Evolutionary conservation across 2,329 filamentous ascomycete genomes (phyloP), one percentile per base, ranked within the genome.

Genomic region (Fusarium napiforme): DNA sequence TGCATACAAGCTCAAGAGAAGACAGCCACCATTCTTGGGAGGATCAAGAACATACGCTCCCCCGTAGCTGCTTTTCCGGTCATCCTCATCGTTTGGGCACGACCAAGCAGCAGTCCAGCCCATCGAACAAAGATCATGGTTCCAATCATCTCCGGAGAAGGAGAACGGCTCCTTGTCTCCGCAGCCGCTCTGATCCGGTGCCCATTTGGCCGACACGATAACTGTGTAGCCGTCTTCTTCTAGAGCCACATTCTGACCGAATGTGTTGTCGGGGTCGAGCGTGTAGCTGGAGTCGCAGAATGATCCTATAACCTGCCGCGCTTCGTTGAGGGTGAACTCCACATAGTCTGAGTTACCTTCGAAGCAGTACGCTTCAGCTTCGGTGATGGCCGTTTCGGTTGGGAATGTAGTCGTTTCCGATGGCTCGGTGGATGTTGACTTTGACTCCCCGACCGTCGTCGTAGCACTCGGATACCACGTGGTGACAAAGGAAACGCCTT

Each of bases 1-100:
- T 21, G 63, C 67, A 59, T 53, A 67, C 36, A 69, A 26, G 63
- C 40, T 62, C 19, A 69, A 59, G 39, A 67, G 52, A 67, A 69
- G 32, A 30, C 67, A 69, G 10, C 67, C 63, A 8, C 63, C 67
- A 1, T 40, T 58, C 10, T 58, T 9, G 2, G 66, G 63, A 30
- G 58, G 52, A 19, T 69, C 45, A 39, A 69, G 58, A 37, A 59
- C 67, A 34, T 66, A 67, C 1, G 50, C 67, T 1, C 67, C 63
- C 19, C 67, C 63, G 21, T 63, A 69, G 37, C 63, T 69, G 9
- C 57, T 52, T 18, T 63, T n/a, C 11, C 16, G 19, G 18, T 67
- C 36, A 3, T 50, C 52, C 7, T 63, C 28, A 28, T 52, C 57
- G 11, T 59, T 32, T 16, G 61, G 39, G 30, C 63, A 69, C n/a